A percentile compares a stretch with the other conserved stretches of the same genome.
Evolutionary conservation across 495 filamentous ascomycete species (phyloP).

Genomic region (Tuber melanosporum): DNA sequence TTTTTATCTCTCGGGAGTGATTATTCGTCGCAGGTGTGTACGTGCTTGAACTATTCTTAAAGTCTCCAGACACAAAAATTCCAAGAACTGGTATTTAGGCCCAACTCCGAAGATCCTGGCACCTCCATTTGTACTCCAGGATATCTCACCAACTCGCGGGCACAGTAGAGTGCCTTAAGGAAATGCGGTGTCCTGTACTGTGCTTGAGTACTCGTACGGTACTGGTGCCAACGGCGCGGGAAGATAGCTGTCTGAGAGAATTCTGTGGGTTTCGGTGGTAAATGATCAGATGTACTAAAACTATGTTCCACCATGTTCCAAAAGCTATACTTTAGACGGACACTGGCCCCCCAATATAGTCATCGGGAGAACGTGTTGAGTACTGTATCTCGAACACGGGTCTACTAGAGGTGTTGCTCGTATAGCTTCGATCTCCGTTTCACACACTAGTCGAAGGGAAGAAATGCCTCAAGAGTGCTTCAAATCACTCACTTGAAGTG

Average conservation of each 20-base stretch:
- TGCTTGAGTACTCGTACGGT: not conserved
- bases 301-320: too few relatives aligned
- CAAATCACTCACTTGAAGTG: not conserved
- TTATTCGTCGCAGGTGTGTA: not conserved
- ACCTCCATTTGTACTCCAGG: not conserved
- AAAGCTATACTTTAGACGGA: not conserved
- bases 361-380: not conserved
- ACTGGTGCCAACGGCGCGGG: not conserved
- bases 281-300: not conserved
- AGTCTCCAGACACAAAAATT: not conserved
- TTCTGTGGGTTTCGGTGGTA: not conserved
- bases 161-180: not conserved
- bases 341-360: not conserved
- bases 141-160: not conserved
- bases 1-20: not conserved
- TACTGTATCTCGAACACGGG: not conserved
- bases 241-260: not conserved
- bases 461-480: not conserved
- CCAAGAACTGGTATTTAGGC: not conserved
- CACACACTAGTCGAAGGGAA: not conserved
- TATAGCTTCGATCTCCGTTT: not conserved
- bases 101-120: not conserved
- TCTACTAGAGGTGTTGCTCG: not conserved
- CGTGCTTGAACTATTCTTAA: not conserved
- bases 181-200: not conserved